phyloP scores from a whole-genome alignment of 208 protist species.

The Novymonas esmeraldas region DNA sequence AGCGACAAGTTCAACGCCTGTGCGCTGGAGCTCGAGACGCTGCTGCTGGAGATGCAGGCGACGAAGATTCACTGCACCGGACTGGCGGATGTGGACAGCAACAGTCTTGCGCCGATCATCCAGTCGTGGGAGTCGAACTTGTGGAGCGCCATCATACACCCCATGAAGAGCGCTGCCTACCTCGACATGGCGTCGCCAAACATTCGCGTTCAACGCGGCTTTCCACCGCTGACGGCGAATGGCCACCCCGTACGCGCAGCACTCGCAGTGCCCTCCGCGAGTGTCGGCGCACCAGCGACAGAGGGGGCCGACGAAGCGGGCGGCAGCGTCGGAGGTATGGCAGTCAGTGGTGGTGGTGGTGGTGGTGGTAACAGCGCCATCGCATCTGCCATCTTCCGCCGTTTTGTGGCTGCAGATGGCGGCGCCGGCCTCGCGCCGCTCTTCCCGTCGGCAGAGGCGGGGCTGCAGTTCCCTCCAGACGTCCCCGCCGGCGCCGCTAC shows the following conservation, averaged over 20 bases:
- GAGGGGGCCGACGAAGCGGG: not conserved
- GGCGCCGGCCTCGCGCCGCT: not conserved
- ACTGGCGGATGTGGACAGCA: conserved; percentile 39
- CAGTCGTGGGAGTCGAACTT: conserved; percentile 42
- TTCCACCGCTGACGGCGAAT: not conserved
- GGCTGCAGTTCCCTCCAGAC: no score
- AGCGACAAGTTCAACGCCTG: conserved; percentile 54
- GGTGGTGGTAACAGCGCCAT: not conserved
- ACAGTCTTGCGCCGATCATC: conserved; percentile 32
- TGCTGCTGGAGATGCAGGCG: conserved; percentile 46
- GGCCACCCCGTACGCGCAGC: not conserved
- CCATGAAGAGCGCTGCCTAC: conserved; percentile 43
- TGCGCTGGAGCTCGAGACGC: conserved; percentile 56
- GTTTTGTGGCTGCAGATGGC: not conserved
- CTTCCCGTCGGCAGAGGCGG: no score
- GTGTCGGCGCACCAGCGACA: not conserved
- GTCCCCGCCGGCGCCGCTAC: no score
- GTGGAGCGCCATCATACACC: conserved; percentile 48
- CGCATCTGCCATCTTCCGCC: not conserved
- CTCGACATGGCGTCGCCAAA: conserved; percentile 44
- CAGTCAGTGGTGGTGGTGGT: not conserved
- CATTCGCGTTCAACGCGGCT: conserved; percentile 8
- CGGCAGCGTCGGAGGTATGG: not conserved
- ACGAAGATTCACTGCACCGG: conserved; percentile 57
- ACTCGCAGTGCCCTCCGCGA: no score